Conservation (phyloP, 2,329 filamentous ascomycete species). For the Arthroderma uncinatum region DNA sequence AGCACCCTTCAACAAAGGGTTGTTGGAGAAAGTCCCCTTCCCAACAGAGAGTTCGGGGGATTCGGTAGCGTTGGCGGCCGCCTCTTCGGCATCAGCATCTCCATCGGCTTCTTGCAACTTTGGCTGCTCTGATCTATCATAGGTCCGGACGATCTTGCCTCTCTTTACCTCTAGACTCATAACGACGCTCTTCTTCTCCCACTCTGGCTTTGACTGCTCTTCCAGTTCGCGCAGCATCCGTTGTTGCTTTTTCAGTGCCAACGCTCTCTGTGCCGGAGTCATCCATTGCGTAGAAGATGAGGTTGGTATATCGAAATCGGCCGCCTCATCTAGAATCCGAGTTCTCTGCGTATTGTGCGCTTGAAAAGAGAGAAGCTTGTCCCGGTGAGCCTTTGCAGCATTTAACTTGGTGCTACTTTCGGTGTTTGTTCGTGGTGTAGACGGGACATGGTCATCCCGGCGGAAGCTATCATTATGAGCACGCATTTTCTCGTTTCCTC, state of each 20-base stretch:
- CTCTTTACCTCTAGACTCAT: constrained; percentile 73
- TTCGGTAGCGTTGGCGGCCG: constrained; percentile 13
- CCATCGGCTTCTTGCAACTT: constrained; percentile 18
- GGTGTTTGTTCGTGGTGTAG: constrained; percentile 16
- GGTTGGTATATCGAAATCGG: constrained; percentile 55
- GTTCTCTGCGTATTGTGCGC: constrained; percentile 76
- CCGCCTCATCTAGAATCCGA: constrained; percentile 75
- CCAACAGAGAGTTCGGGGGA: constrained; percentile 12
- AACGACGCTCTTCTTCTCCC: constrained; percentile 76
- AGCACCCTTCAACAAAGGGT: constrained; percentile 35
- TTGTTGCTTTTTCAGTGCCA: constrained; percentile 76
- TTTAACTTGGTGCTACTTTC: constrained; percentile 46
- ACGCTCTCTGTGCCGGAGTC: constrained; percentile 66
- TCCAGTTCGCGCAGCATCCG: constrained; percentile 74
- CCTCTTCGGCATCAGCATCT: constrained; percentile 24
- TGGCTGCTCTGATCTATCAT: constrained; percentile 27
- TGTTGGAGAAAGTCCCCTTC: constrained; percentile 32
- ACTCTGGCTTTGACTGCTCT: constrained; percentile 73
- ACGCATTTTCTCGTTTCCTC: constrained; percentile 75
- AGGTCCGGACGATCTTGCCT: constrained; percentile 57
- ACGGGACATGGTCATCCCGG: constrained; percentile 31
- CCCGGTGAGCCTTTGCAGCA: constrained; percentile 65
- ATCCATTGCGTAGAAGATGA: constrained; percentile 67
- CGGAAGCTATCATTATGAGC: constrained; percentile 52
- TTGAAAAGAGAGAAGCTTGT: constrained; percentile 71